Conservation (phyloP, 1,139 yeast species). For the Pichia sp. region DNA sequence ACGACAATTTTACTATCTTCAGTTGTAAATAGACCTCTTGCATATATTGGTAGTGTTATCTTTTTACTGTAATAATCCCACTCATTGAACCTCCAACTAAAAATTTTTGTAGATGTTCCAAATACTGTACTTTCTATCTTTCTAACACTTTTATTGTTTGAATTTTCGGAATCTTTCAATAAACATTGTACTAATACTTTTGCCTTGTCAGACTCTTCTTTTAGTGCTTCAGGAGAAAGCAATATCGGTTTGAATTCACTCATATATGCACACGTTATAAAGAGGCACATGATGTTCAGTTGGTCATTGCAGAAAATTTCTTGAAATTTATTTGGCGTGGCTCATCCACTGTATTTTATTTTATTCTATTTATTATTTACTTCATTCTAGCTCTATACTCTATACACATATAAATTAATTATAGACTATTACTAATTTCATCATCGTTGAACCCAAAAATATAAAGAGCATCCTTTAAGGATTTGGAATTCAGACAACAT, state of each 20-base stretch:
- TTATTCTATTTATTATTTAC: neutral
- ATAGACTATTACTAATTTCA: slow-evolving; percentile 34
- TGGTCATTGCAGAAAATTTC: neutral
- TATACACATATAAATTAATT: neutral
- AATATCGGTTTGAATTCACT: neutral
- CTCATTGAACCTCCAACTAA: slow-evolving; percentile 82
- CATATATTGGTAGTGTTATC: slow-evolving; percentile 57
- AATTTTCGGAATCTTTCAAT: slow-evolving; percentile 2
- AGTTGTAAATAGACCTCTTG: slow-evolving; percentile 77
- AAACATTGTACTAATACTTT: neutral
- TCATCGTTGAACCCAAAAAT: slow-evolving; percentile 68
- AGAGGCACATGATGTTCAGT: neutral
- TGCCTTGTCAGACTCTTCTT: neutral
- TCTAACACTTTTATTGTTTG: slow-evolving; percentile 23
- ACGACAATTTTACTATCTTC: slow-evolving; percentile 51
- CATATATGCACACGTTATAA: neutral
- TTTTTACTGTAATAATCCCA: slow-evolving; percentile 70
- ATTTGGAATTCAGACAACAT: slow-evolving; percentile 62
- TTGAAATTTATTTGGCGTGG: neutral
- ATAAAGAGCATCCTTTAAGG: slow-evolving; percentile 68
- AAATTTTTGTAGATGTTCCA: slow-evolving; percentile 28
- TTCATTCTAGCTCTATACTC: neutral
- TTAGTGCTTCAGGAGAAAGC: neutral
- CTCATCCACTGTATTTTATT: neutral
- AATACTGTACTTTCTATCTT: slow-evolving; percentile 30